Percentiles rank a stretch among this genome's conserved stretches.
Conservation (phyloP, 495 filamentous ascomycete genomes). For the Aspergillus campestris region DNA sequence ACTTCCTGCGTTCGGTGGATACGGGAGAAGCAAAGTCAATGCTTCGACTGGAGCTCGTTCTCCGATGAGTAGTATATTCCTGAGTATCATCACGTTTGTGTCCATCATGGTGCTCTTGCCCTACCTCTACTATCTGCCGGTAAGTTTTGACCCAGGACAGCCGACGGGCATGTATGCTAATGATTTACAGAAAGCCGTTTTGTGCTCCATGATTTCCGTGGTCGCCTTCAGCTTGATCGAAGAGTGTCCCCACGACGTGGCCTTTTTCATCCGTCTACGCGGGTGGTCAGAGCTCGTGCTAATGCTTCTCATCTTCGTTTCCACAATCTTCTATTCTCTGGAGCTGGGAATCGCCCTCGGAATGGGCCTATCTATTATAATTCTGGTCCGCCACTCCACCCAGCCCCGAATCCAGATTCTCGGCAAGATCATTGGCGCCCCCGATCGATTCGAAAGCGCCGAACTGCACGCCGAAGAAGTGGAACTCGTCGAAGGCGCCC, state of each 20-base stretch:
- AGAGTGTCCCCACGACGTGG: conserved; percentile 84
- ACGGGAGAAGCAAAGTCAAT: conserved; percentile 94
- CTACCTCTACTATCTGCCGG: conserved; percentile 90
- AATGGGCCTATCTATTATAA: conserved; percentile 77
- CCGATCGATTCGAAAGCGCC: conserved; percentile 74
- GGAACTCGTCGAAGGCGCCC: conserved; percentile 81
- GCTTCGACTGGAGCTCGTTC: conserved; percentile 82
- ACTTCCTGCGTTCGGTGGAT: conserved; percentile 90
- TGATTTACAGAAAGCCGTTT: conserved; percentile 70
- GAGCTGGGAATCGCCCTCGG: conserved; percentile 82
- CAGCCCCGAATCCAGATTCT: conserved; percentile 95
- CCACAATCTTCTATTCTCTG: conserved; percentile 90
- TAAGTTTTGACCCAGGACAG: conserved; percentile 33
- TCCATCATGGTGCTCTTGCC: conserved; percentile 76
- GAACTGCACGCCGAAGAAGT: conserved; percentile 67
- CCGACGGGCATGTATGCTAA: neutral
- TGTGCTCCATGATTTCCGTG: conserved; percentile 90
- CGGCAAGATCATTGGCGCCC: conserved; percentile 74
- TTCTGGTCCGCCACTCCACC: conserved; percentile 82
- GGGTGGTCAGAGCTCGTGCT: conserved; percentile 78
- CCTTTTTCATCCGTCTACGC: conserved; percentile 78
- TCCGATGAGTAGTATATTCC: conserved; percentile 80
- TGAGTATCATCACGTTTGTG: conserved; percentile 73
- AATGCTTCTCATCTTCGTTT: conserved; percentile 80
- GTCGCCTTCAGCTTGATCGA: conserved; percentile 93